Base-by-base conservation (phyloP, 352 stramenopile species). In the Pythium dissotocum region DNA sequence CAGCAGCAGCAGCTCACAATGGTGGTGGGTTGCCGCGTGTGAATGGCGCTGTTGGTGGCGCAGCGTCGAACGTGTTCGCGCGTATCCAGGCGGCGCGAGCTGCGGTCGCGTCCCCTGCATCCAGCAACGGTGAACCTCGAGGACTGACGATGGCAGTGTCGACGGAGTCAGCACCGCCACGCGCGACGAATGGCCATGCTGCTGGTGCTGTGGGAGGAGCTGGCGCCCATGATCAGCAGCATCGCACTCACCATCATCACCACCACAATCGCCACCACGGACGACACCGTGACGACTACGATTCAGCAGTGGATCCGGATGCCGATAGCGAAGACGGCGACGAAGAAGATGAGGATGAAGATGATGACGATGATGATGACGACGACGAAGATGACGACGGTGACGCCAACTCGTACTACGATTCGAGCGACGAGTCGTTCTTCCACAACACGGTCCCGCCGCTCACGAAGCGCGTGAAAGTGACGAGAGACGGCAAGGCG, bases 401-500 rank as follows among this genome's bases (percentile, higher is more conserved):
- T 14, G 64, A 62, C 76, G 77, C n/a, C 40, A 65, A 59, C 59
- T 85, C 69, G 18, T 88, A 84, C 56, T 87, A 90, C 55, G 85
- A 94, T 26, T 87, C 81, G 0, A 72, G 70, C 2, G 85, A 91
- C 40, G 85, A 89, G 8, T 65, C 67, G 30, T 80, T 73, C 30
- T 77, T 76, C 21, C 71, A 77, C 12, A 63, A 77, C 28, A 65
- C 66, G 3, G 54, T 86, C 33, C 77, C 83, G 61, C 77, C 83
- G 13, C 67, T 83, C 24, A 35, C 72, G 1, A 89, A 89, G 51
- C 83, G 85, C 4, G 44, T 84, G 21, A 91, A 89, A 32, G 70
- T 91, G 6, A 77, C 71, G 0, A 58, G 61, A 9, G 62, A 75
- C 12, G 65, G 61, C 6, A 62, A 69, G 5, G 26, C 56, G 1